Percentiles rank a stretch among this genome's conserved stretches.
Evolutionary conservation across 768 basidiomycete species (phyloP).

Genomic region (Clitopilus passeckerianus): DNA sequence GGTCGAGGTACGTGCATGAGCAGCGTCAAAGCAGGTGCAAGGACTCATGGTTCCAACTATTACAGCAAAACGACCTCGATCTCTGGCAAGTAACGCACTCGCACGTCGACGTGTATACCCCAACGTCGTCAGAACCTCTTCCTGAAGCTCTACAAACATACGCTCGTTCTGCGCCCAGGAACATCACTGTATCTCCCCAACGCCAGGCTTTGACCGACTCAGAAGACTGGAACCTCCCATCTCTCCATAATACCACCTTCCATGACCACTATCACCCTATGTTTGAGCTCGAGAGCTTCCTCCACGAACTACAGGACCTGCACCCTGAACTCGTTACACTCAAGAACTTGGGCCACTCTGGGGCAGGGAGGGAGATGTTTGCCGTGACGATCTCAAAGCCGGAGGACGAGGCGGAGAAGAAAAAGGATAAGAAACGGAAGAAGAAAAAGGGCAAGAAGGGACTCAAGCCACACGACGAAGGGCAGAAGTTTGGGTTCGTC

Average conservation of each 20-base stretch:
- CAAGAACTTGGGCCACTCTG: conserved; percentile 49
- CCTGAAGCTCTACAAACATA: conserved; percentile 10
- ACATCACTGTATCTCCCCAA: conserved; percentile 10
- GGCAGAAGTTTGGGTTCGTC: conserved; percentile 51
- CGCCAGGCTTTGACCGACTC: conserved; percentile 1
- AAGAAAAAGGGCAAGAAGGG: conserved; percentile 12
- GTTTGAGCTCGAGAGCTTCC: conserved; percentile 46
- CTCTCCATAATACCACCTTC: conserved; percentile 31
- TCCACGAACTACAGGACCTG: conserved; percentile 37
- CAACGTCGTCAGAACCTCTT: conserved; percentile 10
- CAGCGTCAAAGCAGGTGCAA: not conserved
- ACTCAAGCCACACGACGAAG: conserved; percentile 10
- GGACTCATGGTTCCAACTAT: not conserved
- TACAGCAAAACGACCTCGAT: conserved; percentile 40
- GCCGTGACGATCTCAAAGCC: conserved; percentile 44
- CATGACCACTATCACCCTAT: conserved; percentile 52
- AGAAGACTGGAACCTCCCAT: conserved; percentile 26
- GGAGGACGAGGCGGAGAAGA: conserved; percentile 3
- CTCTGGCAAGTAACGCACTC: conserved; percentile 43
- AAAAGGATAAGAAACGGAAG: conserved; percentile 5
- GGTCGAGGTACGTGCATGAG: conserved; percentile 4
- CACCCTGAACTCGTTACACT: conserved; percentile 44
- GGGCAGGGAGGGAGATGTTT: conserved; percentile 54
- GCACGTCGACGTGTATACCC: conserved; percentile 47
- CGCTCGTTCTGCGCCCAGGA: conserved; percentile 5